phyloP scores from a whole-genome alignment of 2,329 filamentous ascomycete species.

The Microdochium bolleyi region DNA sequence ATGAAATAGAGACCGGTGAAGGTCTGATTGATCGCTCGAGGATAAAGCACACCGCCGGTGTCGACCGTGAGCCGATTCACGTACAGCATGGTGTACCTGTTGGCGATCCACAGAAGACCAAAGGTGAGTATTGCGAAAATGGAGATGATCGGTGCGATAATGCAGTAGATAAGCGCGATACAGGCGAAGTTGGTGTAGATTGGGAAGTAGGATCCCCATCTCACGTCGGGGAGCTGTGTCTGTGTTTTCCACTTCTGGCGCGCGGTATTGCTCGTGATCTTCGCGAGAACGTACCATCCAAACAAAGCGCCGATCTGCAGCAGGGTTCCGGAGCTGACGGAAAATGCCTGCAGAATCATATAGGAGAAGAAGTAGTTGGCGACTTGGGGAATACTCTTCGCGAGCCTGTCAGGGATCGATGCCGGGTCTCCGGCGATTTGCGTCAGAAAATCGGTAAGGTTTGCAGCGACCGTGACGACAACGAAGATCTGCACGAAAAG shows the following conservation, averaged over 20 bases:
- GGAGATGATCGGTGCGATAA: conserved; percentile 84
- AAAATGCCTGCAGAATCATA: conserved; percentile 90
- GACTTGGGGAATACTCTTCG: conserved; percentile 71
- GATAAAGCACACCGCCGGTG: conserved; percentile 88
- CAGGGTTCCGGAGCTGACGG: conserved; percentile 81
- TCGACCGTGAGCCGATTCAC: conserved; percentile 85
- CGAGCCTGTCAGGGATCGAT: conserved; percentile 64
- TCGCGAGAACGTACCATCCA: conserved; percentile 74
- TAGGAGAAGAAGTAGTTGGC: conserved; percentile 99
- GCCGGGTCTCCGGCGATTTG: conserved; percentile 48
- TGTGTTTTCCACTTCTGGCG: conserved; percentile 80
- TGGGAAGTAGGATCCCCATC: conserved; percentile 92
- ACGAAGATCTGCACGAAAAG: conserved; percentile 93
- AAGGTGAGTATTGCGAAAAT: conserved; percentile 94
- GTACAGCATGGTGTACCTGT: conserved; percentile 95
- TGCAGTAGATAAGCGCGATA: conserved; percentile 81
- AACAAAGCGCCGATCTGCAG: conserved; percentile 75
- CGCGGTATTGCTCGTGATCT: conserved; percentile 74
- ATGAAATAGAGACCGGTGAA: conserved; percentile 94
- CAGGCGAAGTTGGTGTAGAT: conserved; percentile 95
- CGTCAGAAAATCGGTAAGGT: conserved; percentile 56
- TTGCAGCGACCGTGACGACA: conserved; percentile 77
- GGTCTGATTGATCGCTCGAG: conserved; percentile 86
- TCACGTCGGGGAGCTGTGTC: conserved; percentile 66
- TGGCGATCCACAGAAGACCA: conserved; percentile 82